Conservation (phyloP, 192 early-diverging fungal genomes). For the Chytriomyces sp. region DNA sequence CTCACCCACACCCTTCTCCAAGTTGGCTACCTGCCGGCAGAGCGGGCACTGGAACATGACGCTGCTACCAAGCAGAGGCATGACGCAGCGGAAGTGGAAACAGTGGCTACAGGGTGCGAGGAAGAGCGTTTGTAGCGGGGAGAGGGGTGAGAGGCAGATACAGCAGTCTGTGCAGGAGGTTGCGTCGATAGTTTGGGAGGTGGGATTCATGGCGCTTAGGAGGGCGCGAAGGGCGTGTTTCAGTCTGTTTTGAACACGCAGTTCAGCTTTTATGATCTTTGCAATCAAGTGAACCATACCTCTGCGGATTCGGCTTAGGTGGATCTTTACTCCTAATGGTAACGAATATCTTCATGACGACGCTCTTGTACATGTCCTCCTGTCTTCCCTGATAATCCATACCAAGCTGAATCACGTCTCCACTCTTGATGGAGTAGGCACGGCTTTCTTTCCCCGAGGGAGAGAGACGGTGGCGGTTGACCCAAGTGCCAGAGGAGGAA, state of each 20-base stretch:
- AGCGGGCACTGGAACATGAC: constrained; percentile 83
- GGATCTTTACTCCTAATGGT: constrained; percentile 27
- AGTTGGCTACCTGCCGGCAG: constrained; percentile 89
- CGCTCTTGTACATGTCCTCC: constrained; percentile 78
- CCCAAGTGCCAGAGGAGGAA: constrained; percentile 92
- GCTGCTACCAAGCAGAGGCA: constrained; percentile 75
- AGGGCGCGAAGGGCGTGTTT: constrained; percentile 31
- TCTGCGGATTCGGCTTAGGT: constrained; percentile 31
- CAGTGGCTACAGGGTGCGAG: constrained; percentile 91
- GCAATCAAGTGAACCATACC: constrained; percentile 25
- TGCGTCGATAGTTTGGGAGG: constrained; percentile 44
- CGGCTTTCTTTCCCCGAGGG: constrained; percentile 76
- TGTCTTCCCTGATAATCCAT: constrained; percentile 94
- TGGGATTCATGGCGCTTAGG: constrained; percentile 50
- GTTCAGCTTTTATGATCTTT: background rate
- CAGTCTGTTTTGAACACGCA: constrained; percentile 20
- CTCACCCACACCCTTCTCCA: constrained; percentile 54
- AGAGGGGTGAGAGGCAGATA: constrained; percentile 87
- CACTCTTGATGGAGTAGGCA: constrained; percentile 77
- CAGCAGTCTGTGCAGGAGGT: constrained; percentile 67
- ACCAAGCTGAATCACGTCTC: constrained; percentile 94
- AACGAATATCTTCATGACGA: constrained; percentile 70
- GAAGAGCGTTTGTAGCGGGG: constrained; percentile 87
- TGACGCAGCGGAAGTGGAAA: constrained; percentile 93
- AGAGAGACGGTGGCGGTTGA: constrained; percentile 90